Base-by-base conservation (phyloP, 306 rosid genomes). In the Comarum palustre region DNA sequence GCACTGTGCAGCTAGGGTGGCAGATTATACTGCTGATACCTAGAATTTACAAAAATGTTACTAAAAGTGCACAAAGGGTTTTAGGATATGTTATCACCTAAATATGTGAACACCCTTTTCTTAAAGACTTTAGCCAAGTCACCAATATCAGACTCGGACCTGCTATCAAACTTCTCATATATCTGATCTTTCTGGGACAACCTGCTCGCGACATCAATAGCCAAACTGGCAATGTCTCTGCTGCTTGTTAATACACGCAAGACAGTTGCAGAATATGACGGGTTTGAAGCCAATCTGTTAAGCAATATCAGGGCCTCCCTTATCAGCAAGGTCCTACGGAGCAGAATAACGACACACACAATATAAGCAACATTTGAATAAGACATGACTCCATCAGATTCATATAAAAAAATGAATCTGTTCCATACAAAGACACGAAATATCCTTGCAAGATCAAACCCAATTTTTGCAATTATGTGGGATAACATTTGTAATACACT, bases 291-390 rank as follows among this genome's bases (percentile, higher is more conserved):
- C 45, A 93, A 81, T 71, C 98, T 85, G 82, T 93, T 91, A 0
- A 93, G 94, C 77, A 93, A 80, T 71, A 93, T 93, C 61, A 93
- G 85, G 65, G 84, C 87, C 88, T 93, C 98, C 72, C 98, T 85
- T 17, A 91, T 79, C 67, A 91, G 84, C 85, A 91, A 85, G n/a
- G 92, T 87, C 94, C 98, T 93, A 20, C 78, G 67, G 25, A 69
- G 77, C 27, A 78, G 75, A 79, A 69, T 29, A 66, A 78, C 27
- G 75, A 75, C 57, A 15, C 57, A 12, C 60, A 10, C 6, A 71
- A 65, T 68, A 57, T 68, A 57, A 67, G 77, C 77, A 74, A 65
- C 62, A 24, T 32, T 17, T n/a, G 61, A 60, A 34, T 1, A 15
- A 39, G 9, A 73, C 17, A 22, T 32, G 67, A 36, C 31, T 60